Conservation (phyloP, 2,329 filamentous ascomycete species). For the Ophidiomyces ophidiicola region DNA sequence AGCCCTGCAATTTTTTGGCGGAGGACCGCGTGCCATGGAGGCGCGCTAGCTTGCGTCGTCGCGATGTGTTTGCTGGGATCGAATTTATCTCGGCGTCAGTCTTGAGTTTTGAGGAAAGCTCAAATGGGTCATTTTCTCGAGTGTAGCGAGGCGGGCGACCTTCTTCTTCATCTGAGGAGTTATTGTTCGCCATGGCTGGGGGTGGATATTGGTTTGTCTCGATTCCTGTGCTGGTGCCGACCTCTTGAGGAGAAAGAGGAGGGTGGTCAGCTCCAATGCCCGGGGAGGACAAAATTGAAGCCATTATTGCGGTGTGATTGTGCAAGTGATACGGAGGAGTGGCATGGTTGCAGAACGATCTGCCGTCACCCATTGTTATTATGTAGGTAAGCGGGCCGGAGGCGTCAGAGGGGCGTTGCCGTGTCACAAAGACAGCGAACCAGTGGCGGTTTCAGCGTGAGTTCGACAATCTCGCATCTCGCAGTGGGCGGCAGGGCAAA, state of each 20-base stretch:
- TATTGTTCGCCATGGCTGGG: conserved; percentile 14
- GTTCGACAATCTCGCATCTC: no score
- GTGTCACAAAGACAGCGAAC: no score
- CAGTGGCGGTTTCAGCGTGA: no score
- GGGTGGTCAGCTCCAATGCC: background rate
- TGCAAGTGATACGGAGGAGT: conserved; percentile 3
- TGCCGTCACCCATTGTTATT: conserved; percentile 4
- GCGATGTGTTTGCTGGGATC: conserved; percentile 64
- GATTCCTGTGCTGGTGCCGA: conserved; percentile 33
- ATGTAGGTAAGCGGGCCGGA: no score
- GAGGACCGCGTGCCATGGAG: conserved; percentile 20
- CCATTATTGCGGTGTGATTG: conserved; percentile 8
- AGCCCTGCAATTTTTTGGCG: conserved; percentile 53
- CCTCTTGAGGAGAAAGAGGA: conserved; percentile 11
- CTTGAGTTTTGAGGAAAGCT: conserved; percentile 66
- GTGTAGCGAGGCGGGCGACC: conserved; percentile 44
- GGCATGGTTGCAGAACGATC: background rate
- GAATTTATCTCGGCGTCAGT: conserved; percentile 60
- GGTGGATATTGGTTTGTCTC: conserved; percentile 20
- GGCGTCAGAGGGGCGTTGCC: no score
- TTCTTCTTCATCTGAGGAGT: conserved; percentile 34
- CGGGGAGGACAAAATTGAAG: background rate
- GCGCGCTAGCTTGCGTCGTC: conserved; percentile 48
- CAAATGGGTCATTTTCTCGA: conserved; percentile 64
- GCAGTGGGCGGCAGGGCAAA: no score